phyloP scores from a whole-genome alignment of 1,284 basidiomycete genomes.

The Quambalaria eucalypti region DNA sequence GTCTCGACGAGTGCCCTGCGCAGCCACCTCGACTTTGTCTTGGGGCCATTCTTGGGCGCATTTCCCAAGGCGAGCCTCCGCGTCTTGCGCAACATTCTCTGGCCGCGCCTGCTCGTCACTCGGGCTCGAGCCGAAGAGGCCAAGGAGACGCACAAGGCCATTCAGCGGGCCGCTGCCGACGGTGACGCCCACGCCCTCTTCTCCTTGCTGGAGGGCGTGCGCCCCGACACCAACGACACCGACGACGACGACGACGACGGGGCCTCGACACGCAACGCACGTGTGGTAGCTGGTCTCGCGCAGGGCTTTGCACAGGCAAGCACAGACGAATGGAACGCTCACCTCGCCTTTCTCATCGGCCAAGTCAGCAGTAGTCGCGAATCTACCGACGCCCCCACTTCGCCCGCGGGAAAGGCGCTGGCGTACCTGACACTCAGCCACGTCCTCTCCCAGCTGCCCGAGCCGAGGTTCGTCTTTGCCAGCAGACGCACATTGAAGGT shows the following conservation, averaged over 20 bases:
- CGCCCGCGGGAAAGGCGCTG: no score
- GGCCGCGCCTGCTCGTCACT: not conserved
- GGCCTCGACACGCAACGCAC: constrained; percentile 55
- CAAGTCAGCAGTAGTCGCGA: not conserved
- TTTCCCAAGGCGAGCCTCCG: not conserved
- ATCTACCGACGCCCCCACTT: not conserved
- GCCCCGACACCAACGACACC: constrained; percentile 54
- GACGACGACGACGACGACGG: constrained; percentile 51
- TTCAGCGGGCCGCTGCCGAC: not conserved
- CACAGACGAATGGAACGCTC: not conserved
- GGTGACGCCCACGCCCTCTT: constrained; percentile 54
- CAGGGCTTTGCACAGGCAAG: no score
- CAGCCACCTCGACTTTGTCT: not conserved
- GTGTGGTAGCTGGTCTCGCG: no score
- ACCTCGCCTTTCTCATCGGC: not conserved
- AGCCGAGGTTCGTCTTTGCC: no score
- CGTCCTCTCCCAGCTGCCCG: no score
- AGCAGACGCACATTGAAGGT: no score
- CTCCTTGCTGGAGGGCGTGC: constrained; percentile 57
- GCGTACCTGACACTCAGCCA: no score
- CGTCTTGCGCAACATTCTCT: not conserved
- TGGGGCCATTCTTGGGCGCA: not conserved
- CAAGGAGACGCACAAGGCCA: not conserved
- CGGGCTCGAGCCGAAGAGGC: not conserved
- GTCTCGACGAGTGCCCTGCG: not conserved